phyloP scores from a whole-genome alignment of 2,329 filamentous ascomycete genomes.

The Colletotrichum orbiculare region DNA sequence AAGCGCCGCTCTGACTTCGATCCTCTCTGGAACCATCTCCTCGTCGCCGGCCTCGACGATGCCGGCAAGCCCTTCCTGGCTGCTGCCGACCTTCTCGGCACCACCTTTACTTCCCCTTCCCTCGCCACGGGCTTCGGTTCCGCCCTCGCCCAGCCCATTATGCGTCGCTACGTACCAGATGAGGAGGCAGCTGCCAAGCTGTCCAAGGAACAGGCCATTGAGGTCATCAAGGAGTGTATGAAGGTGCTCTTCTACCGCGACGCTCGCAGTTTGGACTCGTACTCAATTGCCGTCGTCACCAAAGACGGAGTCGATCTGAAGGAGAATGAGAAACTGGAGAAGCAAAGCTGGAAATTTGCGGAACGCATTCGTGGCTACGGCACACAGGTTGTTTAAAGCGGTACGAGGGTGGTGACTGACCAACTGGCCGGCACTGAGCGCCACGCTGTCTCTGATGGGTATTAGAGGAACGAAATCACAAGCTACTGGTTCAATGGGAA shows the following conservation, averaged over 20 bases:
- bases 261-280: slow-evolving; percentile 89
- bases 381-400: slow-evolving; percentile 74
- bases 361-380: slow-evolving; percentile 96
- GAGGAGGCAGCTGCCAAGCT: slow-evolving; percentile 81
- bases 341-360: slow-evolving; percentile 98
- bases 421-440: not conserved
- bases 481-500: slow-evolving; percentile 19
- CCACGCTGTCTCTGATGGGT: not conserved
- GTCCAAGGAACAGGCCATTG: slow-evolving; percentile 80
- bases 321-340: slow-evolving; percentile 88
- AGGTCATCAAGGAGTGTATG: slow-evolving; percentile 91
- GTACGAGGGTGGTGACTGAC: not conserved
- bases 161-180: slow-evolving; percentile 85
- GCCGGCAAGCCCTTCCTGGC: slow-evolving; percentile 88
- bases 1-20: slow-evolving; percentile 94
- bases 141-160: slow-evolving; percentile 91
- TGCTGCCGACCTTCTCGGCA: slow-evolving; percentile 90
- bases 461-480: slow-evolving; percentile 25
- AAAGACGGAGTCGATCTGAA: slow-evolving; percentile 88
- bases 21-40: slow-evolving; percentile 95
- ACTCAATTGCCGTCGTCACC: slow-evolving; percentile 90
- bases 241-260: slow-evolving; percentile 99
- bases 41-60: slow-evolving; percentile 89
- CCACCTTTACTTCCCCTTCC: slow-evolving; percentile 87
- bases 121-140: slow-evolving; percentile 94